Evolutionary conservation across 192 early-diverging fungal species (phyloP), one percentile per base, ranked within the genome.

Genomic region (Podila horticola): DNA sequence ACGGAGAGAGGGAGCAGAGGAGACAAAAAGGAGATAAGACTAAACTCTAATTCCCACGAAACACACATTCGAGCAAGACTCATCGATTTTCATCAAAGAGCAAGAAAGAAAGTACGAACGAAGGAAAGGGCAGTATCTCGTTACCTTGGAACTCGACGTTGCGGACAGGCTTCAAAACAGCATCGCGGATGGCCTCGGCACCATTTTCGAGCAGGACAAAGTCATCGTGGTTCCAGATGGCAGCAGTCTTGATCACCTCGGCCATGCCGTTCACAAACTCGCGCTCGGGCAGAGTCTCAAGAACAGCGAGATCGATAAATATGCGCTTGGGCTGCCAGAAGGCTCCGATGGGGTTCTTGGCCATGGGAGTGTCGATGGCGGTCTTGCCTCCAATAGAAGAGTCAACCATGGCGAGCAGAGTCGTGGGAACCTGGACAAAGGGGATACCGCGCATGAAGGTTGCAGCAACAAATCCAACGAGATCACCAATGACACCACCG

Each of bases 351-450:
- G 98, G 85, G 84, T 98, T 97, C 87, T 99, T 99, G 38, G 96
- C 98, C 61, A 91, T 88, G 6, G 97, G 96, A 7, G 94, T 95
- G 84, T 98, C 98, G n/a, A 99, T 91, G 0, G 96, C 96, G 5
- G 96, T 97, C 87, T 98, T 98, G 24, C 98, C 98, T 62, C 96
- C 96, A 65, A 99, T 94, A 19, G 96, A 97, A 15, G 96, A 98
- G 83, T 99, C 97, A 6, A 98, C 96, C 97, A 99, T 98, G 8
- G 97, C 95, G 74, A 97, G 87, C 26, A 99, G 84, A 20, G 96
- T 96, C 4, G 96, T 99, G 4, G 98, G 98, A 28, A 99, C 90
- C 82, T 98, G 98, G 20, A 99, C 86, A 75, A 96, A 90, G n/a
- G 94, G 92, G 55, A 95, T 89, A 24, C 98, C 98, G 55, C 97